Evolutionary conservation across 108 stramenopile species (phyloP).

Genomic region (Cyclostephanos tholiformis): DNA sequence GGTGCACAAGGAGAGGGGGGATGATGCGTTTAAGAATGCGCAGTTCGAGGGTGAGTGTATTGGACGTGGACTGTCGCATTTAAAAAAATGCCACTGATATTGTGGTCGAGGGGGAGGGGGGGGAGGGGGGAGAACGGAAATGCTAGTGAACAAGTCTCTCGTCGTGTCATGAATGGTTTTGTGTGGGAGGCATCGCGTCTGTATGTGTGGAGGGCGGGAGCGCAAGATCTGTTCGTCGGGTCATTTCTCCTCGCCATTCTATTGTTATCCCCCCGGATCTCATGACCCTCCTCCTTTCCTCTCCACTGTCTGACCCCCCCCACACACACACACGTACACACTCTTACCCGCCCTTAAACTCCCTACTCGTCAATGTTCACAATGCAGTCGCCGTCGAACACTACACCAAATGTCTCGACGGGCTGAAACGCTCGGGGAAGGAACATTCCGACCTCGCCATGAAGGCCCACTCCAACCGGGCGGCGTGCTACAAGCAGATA

Average conservation of each 20-base stretch:
- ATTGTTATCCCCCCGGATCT: background rate
- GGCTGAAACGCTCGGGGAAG: slow-evolving; percentile 69
- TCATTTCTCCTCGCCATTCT: background rate
- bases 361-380: too few relatives aligned
- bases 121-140: background rate
- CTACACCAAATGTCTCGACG: slow-evolving; percentile 95
- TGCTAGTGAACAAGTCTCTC: slow-evolving; percentile 11
- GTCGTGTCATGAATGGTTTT: too few relatives aligned
- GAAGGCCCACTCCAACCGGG: slow-evolving; percentile 96
- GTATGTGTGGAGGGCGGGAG: background rate
- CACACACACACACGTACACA: too few relatives aligned
- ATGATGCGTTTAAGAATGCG: slow-evolving; percentile 88
- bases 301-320: background rate
- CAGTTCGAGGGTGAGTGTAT: slow-evolving; percentile 46
- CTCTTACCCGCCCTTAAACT: too few relatives aligned
- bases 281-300: background rate
- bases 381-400: slow-evolving; percentile 89
- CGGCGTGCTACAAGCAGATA: slow-evolving; percentile 99
- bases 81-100: slow-evolving; percentile 3
- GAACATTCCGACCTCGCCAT: slow-evolving; percentile 78
- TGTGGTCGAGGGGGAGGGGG: background rate
- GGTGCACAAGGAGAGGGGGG: slow-evolving; percentile 95
- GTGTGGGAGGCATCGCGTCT: background rate
- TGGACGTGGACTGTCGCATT: background rate
- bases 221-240: background rate